Evolutionary conservation across 2,329 filamentous ascomycete species (phyloP).

Genomic region (Chlorencoelia australis): DNA sequence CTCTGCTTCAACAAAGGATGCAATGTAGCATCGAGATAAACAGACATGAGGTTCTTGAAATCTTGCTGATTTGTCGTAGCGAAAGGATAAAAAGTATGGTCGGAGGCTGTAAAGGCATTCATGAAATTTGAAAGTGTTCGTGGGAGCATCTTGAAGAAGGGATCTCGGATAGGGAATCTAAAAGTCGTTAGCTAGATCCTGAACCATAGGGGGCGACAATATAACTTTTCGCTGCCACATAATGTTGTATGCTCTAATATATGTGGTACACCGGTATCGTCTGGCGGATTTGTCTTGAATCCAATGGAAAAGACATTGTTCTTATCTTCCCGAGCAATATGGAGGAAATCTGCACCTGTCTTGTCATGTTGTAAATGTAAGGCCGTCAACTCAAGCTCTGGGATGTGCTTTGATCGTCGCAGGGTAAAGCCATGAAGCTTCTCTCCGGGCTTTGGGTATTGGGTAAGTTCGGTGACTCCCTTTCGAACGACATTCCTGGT

Average conservation of each 20-base stretch:
- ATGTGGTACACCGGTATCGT: conserved; percentile 92
- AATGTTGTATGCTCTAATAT: conserved; percentile 96
- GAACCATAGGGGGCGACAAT: conserved; percentile 15
- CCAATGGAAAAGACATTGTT: conserved; percentile 99
- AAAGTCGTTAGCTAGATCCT: conserved; percentile 22
- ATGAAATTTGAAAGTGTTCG: conserved; percentile 98
- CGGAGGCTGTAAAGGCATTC: conserved; percentile 95
- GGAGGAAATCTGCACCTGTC: conserved; percentile 91
- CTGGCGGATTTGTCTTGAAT: conserved; percentile 97
- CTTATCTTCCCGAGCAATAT: conserved; percentile 87
- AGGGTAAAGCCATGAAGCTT: conserved; percentile 91
- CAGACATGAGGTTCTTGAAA: conserved; percentile 90
- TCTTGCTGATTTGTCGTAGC: conserved; percentile 93
- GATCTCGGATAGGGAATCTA: conserved; percentile 93
- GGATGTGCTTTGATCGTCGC: conserved; percentile 79
- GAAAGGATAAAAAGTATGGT: conserved; percentile 96
- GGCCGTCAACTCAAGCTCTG: conserved; percentile 86
- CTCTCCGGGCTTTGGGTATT: conserved; percentile 69
- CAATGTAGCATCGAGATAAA: conserved; percentile 91
- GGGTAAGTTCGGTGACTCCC: conserved; percentile 66
- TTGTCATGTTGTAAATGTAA: conserved; percentile 87
- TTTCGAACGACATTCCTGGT: conserved; percentile 40
- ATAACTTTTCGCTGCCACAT: conserved; percentile 87
- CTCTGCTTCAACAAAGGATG: conserved; percentile 80
- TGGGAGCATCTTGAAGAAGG: conserved; percentile 99